Evolutionary conservation across 2,329 filamentous ascomycete genomes (phyloP).

Genomic region (Epichloe hybrida): DNA sequence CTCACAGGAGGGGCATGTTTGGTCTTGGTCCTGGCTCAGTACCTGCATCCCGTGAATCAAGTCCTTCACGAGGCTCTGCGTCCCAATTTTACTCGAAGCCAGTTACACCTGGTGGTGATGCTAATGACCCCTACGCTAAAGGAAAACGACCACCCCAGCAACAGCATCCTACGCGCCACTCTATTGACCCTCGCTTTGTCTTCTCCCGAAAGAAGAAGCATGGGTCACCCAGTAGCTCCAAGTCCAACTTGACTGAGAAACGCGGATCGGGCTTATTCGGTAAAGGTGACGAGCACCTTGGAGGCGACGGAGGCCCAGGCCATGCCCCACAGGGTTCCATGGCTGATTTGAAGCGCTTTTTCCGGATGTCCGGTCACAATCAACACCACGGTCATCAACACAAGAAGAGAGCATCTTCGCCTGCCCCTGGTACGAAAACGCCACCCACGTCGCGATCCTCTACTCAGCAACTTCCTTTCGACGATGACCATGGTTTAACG

Average conservation of each 20-base stretch:
- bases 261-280: constrained; percentile 30
- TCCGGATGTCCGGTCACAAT: constrained; percentile 60
- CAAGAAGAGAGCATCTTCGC: constrained; percentile 53
- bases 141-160: constrained; percentile 60
- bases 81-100: constrained; percentile 56
- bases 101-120: constrained; percentile 65
- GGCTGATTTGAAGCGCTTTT: constrained; percentile 92
- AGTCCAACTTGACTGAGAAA: constrained; percentile 40
- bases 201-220: constrained; percentile 66
- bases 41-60: constrained; percentile 46
- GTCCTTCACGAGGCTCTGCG: constrained; percentile 50
- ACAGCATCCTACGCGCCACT: constrained; percentile 45
- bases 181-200: constrained; percentile 69
- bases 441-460: constrained; percentile 32
- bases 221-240: constrained; percentile 39
- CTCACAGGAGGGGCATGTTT: constrained; percentile 43
- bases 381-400: constrained; percentile 54
- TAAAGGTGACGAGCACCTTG: constrained; percentile 20
- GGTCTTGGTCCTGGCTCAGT: constrained; percentile 37
- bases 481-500: constrained; percentile 79
- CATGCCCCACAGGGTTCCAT: constrained; percentile 58
- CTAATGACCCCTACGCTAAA: constrained; percentile 78
- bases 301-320: constrained; percentile 14
- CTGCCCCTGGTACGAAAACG: constrained; percentile 39
- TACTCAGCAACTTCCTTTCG: constrained; percentile 63